Percentiles rank a stretch among this genome's conserved stretches.
These are phyloP conservation scores for Echria macrotheca DNA, from an alignment of 495 filamentous ascomycete species.

Conservation along the genomic window DNA sequence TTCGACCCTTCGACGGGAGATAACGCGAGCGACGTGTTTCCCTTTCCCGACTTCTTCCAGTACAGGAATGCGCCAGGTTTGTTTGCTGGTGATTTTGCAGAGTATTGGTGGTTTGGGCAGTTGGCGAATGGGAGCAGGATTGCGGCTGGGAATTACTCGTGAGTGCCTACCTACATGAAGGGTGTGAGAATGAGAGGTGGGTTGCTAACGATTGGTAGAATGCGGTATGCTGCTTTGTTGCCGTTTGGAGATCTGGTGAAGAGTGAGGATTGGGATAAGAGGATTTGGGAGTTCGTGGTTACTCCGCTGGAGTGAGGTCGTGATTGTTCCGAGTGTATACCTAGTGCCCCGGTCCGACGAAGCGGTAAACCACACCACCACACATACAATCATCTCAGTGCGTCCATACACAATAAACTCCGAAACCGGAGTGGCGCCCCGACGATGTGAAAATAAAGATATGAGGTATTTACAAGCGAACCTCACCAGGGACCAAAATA, in stretches of 20 bases:
- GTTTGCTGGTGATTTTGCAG: not conserved
- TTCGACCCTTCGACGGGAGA: constrained; percentile 20
- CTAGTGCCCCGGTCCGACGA: too few relatives aligned
- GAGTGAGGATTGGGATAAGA: constrained; percentile 27
- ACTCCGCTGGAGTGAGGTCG: too few relatives aligned
- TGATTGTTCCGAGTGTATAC: too few relatives aligned
- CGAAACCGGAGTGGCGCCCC: too few relatives aligned
- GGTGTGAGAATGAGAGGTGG: not conserved
- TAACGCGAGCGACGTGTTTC: constrained; percentile 14
- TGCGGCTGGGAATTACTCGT: constrained; percentile 33
- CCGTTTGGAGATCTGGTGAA: constrained; percentile 24
- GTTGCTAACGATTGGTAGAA: constrained; percentile 6
- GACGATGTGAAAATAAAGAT: too few relatives aligned
- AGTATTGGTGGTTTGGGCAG: constrained; percentile 30
- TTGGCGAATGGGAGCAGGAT: constrained; percentile 31
- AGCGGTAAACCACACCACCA: too few relatives aligned
- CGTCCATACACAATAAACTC: too few relatives aligned
- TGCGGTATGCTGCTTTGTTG: constrained; percentile 23
- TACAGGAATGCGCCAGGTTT: constrained; percentile 13
- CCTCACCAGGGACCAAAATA: too few relatives aligned
- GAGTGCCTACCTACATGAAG: constrained; percentile 1
- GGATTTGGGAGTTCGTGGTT: too few relatives aligned
- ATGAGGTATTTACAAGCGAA: too few relatives aligned
- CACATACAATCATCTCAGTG: too few relatives aligned
- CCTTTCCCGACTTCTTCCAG: constrained; percentile 18